Conservation (phyloP, 1,284 basidiomycete species). For the Tetrapyrgos nigripes region DNA sequence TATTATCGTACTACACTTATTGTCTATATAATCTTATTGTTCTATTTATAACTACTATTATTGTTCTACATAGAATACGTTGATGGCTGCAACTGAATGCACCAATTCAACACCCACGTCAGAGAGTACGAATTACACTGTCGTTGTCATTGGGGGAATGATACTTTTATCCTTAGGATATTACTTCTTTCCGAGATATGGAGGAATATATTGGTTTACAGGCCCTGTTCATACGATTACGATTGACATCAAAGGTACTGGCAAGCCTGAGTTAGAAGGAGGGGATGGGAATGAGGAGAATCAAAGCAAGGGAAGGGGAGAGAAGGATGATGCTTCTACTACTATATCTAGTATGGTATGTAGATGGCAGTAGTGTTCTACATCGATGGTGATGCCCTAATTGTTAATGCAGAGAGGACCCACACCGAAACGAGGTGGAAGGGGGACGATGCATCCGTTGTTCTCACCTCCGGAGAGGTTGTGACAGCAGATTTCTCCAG, state of each 20-base stretch:
- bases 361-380: neutral
- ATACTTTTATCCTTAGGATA: conserved; percentile 8
- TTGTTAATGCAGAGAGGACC: neutral
- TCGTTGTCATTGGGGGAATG: conserved; percentile 9
- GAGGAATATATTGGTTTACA: conserved; percentile 24
- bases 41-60: too few relatives aligned
- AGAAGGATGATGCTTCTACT: neutral
- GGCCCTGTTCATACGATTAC: conserved; percentile 24
- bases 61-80: too few relatives aligned
- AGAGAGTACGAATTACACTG: conserved; percentile 26
- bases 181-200: conserved; percentile 23
- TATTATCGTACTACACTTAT: too few relatives aligned
- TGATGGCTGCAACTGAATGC: too few relatives aligned
- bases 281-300: neutral
- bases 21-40: too few relatives aligned
- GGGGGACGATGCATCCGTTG: neutral
- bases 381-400: neutral
- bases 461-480: neutral
- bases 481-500: neutral
- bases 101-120: too few relatives aligned
- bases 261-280: too few relatives aligned
- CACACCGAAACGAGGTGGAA: neutral
- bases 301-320: too few relatives aligned
- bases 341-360: neutral
- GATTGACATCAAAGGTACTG: too few relatives aligned